Percentiles rank a stretch among this genome's conserved stretches.
phyloP scores from a whole-genome alignment of 2,329 filamentous ascomycete genomes.

The Metarhizium anisopliae region DNA sequence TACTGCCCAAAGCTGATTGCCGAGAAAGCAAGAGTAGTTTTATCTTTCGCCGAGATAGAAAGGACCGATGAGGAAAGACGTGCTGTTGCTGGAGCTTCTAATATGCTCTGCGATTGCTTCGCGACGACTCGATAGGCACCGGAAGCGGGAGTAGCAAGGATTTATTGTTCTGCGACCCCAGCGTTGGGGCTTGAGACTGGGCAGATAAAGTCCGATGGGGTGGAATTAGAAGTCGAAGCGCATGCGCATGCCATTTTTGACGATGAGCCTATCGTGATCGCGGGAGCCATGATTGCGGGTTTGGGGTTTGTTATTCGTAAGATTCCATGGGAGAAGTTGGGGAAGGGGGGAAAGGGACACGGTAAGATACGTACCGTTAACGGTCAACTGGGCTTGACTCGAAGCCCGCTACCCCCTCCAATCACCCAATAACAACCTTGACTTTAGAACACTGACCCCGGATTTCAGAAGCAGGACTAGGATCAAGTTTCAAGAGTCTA shows the following conservation, averaged over 20 bases:
- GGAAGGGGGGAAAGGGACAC: not conserved
- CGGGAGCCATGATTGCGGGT: not conserved
- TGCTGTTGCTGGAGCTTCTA: slow-evolving; percentile 7
- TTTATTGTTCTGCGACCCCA: slow-evolving; percentile 38
- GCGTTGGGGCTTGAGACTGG: slow-evolving; percentile 33
- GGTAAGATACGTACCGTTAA: too few relatives aligned
- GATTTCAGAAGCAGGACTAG: too few relatives aligned
- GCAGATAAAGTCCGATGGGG: not conserved
- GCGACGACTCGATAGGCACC: slow-evolving; percentile 12
- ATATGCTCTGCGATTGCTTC: slow-evolving; percentile 13
- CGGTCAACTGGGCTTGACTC: too few relatives aligned
- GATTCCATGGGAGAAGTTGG: not conserved
- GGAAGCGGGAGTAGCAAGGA: slow-evolving; percentile 14
- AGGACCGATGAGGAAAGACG: not conserved
- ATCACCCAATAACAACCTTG: too few relatives aligned
- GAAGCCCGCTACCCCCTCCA: too few relatives aligned
- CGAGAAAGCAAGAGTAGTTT: not conserved
- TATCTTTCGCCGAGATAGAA: not conserved
- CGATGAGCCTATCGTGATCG: not conserved
- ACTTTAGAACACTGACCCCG: too few relatives aligned
- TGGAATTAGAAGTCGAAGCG: not conserved
- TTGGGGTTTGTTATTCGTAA: not conserved
- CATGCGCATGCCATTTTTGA: not conserved
- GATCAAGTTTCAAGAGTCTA: too few relatives aligned
- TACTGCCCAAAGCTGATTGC: not conserved